Percentiles rank a stretch among this genome's conserved stretches.
Conservation (phyloP, 495 filamentous ascomycete species). For the Hypoxylon cercidicola region DNA sequence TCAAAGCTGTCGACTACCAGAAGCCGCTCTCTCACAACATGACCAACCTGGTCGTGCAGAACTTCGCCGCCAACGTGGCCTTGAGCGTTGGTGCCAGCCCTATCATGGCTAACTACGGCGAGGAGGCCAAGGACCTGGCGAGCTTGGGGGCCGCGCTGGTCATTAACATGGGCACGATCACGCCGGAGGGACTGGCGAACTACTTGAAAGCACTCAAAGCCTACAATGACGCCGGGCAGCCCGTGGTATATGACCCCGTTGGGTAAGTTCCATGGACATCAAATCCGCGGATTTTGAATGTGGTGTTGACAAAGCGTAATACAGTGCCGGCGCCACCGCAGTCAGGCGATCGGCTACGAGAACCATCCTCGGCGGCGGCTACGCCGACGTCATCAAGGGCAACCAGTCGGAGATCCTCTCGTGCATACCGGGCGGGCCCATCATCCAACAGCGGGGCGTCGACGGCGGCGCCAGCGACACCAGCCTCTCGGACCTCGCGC, state of each 20-base stretch:
- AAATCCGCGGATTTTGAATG: background rate
- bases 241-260: conserved; percentile 90
- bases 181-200: conserved; percentile 72
- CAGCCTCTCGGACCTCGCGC: conserved; percentile 63
- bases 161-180: conserved; percentile 95
- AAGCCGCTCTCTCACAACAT: conserved; percentile 93
- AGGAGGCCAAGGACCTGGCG: conserved; percentile 83
- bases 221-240: conserved; percentile 79
- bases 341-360: conserved; percentile 76
- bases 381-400: conserved; percentile 91
- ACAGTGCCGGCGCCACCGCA: conserved; percentile 77
- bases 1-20: conserved; percentile 65
- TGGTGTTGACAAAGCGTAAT: conserved; percentile 1
- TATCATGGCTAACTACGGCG: conserved; percentile 90
- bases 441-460: conserved; percentile 83
- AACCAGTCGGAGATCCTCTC: conserved; percentile 91
- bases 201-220: conserved; percentile 70
- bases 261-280: conserved; percentile 58
- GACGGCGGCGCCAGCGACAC: conserved; percentile 75
- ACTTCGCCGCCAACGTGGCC: conserved; percentile 91
- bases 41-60: conserved; percentile 93
- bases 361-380: conserved; percentile 75
- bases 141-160: conserved; percentile 74
- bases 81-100: conserved; percentile 86
- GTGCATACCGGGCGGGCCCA: conserved; percentile 69